Conservation (phyloP, 2,329 filamentous ascomycete genomes). For the Phyllachora maydis region DNA sequence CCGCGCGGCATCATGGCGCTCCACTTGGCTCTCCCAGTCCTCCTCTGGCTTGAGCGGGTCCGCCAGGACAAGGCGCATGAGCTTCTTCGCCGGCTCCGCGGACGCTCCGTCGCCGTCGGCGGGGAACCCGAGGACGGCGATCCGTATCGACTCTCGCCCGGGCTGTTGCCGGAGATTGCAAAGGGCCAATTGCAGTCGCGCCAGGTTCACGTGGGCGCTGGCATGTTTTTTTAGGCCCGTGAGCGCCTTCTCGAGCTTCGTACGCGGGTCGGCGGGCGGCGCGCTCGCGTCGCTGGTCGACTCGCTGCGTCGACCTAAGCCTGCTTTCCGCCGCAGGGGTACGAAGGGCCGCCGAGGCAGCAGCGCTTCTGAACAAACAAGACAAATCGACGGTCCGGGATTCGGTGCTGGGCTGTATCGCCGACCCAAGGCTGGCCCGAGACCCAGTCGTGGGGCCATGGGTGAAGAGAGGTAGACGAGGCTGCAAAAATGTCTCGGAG, state of each 20-base stretch:
- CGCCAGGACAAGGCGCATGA: constrained; percentile 49
- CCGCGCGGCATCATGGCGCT: constrained; percentile 23
- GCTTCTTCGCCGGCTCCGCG: constrained; percentile 28
- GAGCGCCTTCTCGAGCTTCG: constrained; percentile 37
- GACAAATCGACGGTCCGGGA: constrained; percentile 7
- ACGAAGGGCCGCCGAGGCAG: constrained; percentile 1
- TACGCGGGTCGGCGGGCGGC: constrained; percentile 13
- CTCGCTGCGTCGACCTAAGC: constrained; percentile 6
- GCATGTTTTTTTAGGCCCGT: constrained; percentile 38
- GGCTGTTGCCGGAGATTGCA: constrained; percentile 36
- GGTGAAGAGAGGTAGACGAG: constrained; percentile 1
- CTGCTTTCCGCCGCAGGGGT: constrained; percentile 3
- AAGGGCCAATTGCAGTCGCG: constrained; percentile 50
- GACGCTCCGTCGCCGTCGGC: constrained; percentile 14
- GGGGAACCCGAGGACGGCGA: constrained; percentile 38
- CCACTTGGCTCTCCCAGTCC: constrained; percentile 45
- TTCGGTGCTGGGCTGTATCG: background rate
- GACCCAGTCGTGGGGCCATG: constrained; percentile 12
- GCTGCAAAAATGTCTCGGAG: too few species aligned
- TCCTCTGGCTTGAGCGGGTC: constrained; percentile 45
- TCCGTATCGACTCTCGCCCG: constrained; percentile 34
- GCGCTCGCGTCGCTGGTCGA: constrained; percentile 6
- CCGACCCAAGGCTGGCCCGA: constrained; percentile 6
- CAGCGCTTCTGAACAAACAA: constrained; percentile 11
- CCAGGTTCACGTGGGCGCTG: constrained; percentile 42